These are phyloP conservation scores for Penicillium angulare DNA, from an alignment of 495 filamentous ascomycete species.

Conservation along the genomic window DNA sequence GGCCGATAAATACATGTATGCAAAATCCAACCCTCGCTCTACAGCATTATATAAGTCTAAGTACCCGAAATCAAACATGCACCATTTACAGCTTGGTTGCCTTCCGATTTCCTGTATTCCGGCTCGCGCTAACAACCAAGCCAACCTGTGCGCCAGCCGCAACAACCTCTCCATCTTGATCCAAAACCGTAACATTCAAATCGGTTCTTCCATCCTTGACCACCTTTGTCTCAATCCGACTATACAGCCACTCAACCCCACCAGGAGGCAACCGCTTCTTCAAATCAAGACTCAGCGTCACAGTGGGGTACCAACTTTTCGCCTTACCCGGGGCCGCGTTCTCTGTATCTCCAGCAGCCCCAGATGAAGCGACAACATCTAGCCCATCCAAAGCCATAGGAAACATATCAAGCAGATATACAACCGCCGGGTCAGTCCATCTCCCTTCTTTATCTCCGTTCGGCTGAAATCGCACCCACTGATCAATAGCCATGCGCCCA, in stretches of 20 bases:
- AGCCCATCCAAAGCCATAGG: slow-evolving; percentile 55
- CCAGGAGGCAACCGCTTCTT: slow-evolving; percentile 59
- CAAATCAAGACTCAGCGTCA: slow-evolving; percentile 66
- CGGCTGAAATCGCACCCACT: slow-evolving; percentile 61
- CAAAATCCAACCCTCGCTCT: too few species aligned
- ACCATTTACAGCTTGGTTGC: slow-evolving; percentile 33
- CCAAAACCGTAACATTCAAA: slow-evolving; percentile 60
- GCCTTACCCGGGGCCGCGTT: slow-evolving; percentile 18
- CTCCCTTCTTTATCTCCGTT: slow-evolving; percentile 38
- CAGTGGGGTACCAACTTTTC: slow-evolving; percentile 75
- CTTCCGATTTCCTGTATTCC: slow-evolving; percentile 48
- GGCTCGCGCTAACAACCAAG: slow-evolving; percentile 53
- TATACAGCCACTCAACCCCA: slow-evolving; percentile 66
- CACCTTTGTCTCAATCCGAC: slow-evolving; percentile 54
- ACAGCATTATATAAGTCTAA: too few species aligned
- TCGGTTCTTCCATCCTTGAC: slow-evolving; percentile 65
- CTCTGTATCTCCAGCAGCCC: slow-evolving; percentile 17
- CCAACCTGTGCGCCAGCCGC: slow-evolving; percentile 63
- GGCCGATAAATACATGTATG: too few species aligned
- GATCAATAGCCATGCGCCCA: slow-evolving; percentile 49
- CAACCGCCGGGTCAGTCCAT: slow-evolving; percentile 56
- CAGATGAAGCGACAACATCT: slow-evolving; percentile 29
- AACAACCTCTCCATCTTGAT: slow-evolving; percentile 56
- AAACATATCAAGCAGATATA: slow-evolving; percentile 63
- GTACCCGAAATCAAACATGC: too few species aligned